Evolutionary conservation across 192 early-diverging fungal genomes (phyloP).

Genomic region (Coemansia sp.): DNA sequence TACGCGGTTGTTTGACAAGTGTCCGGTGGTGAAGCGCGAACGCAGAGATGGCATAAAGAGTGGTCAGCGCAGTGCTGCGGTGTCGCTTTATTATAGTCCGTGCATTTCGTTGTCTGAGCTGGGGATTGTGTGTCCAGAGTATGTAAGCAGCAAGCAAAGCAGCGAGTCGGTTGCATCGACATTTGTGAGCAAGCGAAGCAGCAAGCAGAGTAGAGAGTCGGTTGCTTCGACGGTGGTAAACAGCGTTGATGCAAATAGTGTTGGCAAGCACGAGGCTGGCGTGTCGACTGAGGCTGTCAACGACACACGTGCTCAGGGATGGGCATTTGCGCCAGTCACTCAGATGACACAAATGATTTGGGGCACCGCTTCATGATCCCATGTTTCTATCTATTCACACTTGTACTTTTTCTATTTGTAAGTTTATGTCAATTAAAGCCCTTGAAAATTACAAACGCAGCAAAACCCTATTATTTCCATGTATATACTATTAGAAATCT

Average conservation of each 20-base stretch:
- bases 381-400: neutral
- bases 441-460: neutral
- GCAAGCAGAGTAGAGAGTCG: constrained; percentile 7
- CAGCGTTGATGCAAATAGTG: neutral
- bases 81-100: constrained; percentile 30
- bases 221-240: neutral
- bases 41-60: neutral
- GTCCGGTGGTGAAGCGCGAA: constrained; percentile 23
- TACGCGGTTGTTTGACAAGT: constrained; percentile 26
- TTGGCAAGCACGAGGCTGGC: neutral
- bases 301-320: neutral
- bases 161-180: constrained; percentile 9
- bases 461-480: too few species aligned
- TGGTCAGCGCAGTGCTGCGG: neutral
- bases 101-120: constrained; percentile 20
- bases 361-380: neutral
- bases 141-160: constrained; percentile 2
- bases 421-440: neutral
- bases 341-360: neutral
- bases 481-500: too few species aligned
- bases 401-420: neutral
- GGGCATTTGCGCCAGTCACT: neutral
- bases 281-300: neutral
- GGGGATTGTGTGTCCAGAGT: neutral
- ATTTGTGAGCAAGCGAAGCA: neutral